Evolutionary conservation across 352 stramenopile species (phyloP).

Genomic region (Phytophthora megakarya): DNA sequence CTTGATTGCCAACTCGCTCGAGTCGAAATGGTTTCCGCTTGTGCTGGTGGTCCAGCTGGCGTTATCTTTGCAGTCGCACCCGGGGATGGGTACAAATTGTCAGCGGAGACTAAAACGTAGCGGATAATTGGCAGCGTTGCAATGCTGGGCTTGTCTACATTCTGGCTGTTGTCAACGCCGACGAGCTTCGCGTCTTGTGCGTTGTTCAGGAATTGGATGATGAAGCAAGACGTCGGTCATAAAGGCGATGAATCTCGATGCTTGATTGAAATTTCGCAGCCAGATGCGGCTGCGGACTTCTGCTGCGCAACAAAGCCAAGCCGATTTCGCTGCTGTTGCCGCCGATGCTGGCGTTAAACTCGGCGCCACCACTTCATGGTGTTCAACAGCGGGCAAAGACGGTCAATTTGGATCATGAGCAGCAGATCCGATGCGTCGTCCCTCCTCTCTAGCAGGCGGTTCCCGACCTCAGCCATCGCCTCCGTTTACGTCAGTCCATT

Average conservation of each 20-base stretch:
- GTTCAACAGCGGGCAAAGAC: constrained; percentile 18
- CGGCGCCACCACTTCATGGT: constrained; percentile 1
- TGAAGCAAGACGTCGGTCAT: neutral
- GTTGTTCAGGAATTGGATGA: too few species aligned
- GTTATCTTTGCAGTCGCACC: constrained; percentile 19
- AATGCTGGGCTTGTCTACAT: neutral
- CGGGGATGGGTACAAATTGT: constrained; percentile 4
- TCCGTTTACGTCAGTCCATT: constrained; percentile 20
- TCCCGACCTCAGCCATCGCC: constrained; percentile 9
- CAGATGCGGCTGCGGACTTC: constrained; percentile 15
- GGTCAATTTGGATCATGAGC: constrained; percentile 8
- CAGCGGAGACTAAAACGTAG: too few species aligned
- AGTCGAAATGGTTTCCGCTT: neutral
- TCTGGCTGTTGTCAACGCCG: neutral
- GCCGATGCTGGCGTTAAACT: constrained; percentile 20
- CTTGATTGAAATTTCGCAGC: constrained; percentile 29
- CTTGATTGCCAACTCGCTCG: constrained; percentile 1
- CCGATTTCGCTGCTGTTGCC: constrained; percentile 26
- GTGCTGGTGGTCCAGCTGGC: constrained; percentile 11
- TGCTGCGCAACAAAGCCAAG: constrained; percentile 26
- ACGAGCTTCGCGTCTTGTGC: too few species aligned
- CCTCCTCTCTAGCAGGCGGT: constrained; percentile 14
- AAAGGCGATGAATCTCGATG: constrained; percentile 17
- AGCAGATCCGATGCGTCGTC: constrained; percentile 37
- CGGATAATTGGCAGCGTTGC: neutral